phyloP scores from a whole-genome alignment of 768 basidiomycete species.

The Boletus rex-veris region DNA sequence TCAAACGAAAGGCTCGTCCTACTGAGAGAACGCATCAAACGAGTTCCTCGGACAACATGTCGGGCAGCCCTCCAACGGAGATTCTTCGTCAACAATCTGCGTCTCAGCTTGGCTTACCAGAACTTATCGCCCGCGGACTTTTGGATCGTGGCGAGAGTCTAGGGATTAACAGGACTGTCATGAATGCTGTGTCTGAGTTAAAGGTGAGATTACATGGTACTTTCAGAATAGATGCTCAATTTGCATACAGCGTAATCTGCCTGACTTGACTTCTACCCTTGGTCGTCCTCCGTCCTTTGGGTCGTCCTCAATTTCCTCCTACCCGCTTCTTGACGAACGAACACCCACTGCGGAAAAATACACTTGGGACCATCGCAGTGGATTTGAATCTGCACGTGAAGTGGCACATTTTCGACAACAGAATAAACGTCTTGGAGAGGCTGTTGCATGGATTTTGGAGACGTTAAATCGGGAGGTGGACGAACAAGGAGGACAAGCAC shows the following conservation, averaged over 20 bases:
- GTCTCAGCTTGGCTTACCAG: slow-evolving; percentile 56
- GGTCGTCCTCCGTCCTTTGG: slow-evolving; percentile 47
- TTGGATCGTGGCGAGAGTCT: slow-evolving; percentile 74
- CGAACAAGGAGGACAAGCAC: slow-evolving; percentile 34
- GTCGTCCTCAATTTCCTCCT: slow-evolving; percentile 42
- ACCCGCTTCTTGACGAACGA: slow-evolving; percentile 63
- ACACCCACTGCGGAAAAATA: slow-evolving; percentile 50
- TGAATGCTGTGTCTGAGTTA: slow-evolving; percentile 76
- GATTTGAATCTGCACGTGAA: slow-evolving; percentile 70
- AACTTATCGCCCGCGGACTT: slow-evolving; percentile 67
- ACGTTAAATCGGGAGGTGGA: slow-evolving; percentile 55
- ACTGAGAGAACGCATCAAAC: slow-evolving; percentile 31
- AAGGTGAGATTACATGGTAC: slow-evolving; percentile 45
- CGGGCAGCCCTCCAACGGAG: slow-evolving; percentile 18
- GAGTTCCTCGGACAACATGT: slow-evolving; percentile 20
- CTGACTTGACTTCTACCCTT: slow-evolving; percentile 73
- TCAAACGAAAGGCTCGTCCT: slow-evolving; percentile 36
- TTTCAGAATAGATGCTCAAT: slow-evolving; percentile 3
- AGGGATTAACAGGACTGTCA: slow-evolving; percentile 80
- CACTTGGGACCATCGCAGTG: slow-evolving; percentile 65
- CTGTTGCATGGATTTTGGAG: slow-evolving; percentile 73
- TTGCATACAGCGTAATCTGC: slow-evolving; percentile 67
- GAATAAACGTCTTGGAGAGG: slow-evolving; percentile 64
- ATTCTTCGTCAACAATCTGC: slow-evolving; percentile 42
- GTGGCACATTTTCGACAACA: slow-evolving; percentile 48